Percentiles rank a stretch among this genome's conserved stretches.
Evolutionary conservation across 768 basidiomycete species (phyloP).

Genomic region (Podaxis sp.): DNA sequence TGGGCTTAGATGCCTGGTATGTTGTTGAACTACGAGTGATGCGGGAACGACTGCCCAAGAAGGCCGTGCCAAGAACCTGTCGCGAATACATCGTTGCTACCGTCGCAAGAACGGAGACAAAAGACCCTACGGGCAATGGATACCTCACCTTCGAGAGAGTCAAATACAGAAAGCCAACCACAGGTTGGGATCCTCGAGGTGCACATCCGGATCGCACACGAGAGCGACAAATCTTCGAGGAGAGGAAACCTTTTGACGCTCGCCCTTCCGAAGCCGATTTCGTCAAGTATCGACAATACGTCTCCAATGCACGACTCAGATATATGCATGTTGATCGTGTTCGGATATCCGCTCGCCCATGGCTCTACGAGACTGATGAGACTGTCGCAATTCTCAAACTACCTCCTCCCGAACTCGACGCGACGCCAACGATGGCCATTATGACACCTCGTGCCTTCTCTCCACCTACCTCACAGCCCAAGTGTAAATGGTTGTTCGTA

Average conservation of each 20-base stretch:
- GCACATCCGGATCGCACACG: background rate
- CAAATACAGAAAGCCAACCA: background rate
- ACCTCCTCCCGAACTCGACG: background rate
- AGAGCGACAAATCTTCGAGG: background rate
- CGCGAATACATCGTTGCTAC: conserved; percentile 2
- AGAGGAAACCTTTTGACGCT: background rate
- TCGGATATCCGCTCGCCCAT: background rate
- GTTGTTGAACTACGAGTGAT: conserved; percentile 3
- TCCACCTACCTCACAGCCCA: background rate
- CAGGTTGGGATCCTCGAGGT: background rate
- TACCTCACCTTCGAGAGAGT: conserved; percentile 1
- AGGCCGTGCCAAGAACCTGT: background rate
- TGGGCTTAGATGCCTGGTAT: background rate
- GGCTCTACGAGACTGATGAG: background rate
- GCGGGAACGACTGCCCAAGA: background rate
- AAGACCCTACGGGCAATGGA: background rate
- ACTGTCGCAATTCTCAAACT: background rate
- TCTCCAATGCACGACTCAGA: background rate
- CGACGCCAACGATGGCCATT: background rate
- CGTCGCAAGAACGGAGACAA: background rate
- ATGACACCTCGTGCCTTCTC: background rate
- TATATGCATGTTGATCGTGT: conserved; percentile 3
- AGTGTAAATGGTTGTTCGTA: background rate
- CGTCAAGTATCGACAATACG: background rate
- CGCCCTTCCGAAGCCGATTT: background rate